phyloP scores from a whole-genome alignment of 352 stramenopile species.

The Phytophthora sp. region DNA sequence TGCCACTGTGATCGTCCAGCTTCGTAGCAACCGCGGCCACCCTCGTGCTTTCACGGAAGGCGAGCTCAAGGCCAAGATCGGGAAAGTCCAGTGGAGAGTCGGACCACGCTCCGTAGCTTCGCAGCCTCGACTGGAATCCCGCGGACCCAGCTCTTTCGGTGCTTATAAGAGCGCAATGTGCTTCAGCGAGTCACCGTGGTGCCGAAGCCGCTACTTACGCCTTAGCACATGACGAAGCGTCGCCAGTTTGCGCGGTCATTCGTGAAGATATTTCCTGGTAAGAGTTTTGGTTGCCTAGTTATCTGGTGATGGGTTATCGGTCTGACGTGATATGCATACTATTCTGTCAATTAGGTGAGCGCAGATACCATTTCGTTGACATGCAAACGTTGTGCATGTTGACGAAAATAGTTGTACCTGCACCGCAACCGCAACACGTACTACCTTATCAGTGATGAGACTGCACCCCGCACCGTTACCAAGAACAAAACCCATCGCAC shows the following conservation, averaged over 20 bases:
- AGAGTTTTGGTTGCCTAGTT: neutral
- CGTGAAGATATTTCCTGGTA: neutral
- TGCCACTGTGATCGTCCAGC: neutral
- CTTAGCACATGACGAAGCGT: neutral
- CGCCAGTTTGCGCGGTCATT: neutral
- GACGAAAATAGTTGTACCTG: conserved; percentile 16
- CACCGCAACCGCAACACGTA: conserved; percentile 11
- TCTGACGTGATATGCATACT: neutral
- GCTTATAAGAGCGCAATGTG: neutral
- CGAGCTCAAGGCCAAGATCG: conserved; percentile 1
- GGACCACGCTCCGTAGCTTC: neutral
- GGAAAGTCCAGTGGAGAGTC: neutral
- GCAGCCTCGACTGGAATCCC: neutral
- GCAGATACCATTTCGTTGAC: neutral
- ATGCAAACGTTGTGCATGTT: conserved; percentile 5
- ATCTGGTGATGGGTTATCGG: neutral
- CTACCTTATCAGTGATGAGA: conserved; percentile 1
- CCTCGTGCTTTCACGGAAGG: neutral
- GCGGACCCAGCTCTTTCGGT: conserved; percentile 9
- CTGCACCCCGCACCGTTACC: neutral
- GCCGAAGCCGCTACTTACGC: conserved; percentile 2
- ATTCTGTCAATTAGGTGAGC: neutral
- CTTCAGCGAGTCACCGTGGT: neutral
- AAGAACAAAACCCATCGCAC: too few species aligned
- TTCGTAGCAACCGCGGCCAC: neutral